A percentile compares a stretch with the other conserved stretches of the same genome.
Conservation (phyloP, 2,329 filamentous ascomycete species). For the Acrodontium crateriforme region DNA sequence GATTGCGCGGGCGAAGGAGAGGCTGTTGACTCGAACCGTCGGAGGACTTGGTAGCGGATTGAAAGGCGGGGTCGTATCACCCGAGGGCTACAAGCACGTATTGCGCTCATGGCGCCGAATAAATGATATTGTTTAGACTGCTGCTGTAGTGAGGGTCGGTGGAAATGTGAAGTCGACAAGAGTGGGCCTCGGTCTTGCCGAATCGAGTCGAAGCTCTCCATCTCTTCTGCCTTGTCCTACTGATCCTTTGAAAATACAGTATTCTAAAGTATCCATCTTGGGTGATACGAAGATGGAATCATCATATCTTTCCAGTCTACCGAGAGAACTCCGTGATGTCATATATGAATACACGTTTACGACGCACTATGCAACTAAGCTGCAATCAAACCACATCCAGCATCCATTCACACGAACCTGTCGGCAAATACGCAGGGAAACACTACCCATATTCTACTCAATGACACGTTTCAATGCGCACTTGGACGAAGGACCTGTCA, state of each 20-base stretch:
- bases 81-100: not conserved
- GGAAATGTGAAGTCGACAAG: too few species aligned
- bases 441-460: conserved; percentile 10
- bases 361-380: conserved; percentile 10
- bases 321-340: conserved; percentile 11
- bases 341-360: conserved; percentile 12
- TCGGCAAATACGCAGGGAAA: conserved; percentile 11
- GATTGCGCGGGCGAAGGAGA: too few species aligned
- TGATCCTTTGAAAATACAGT: too few species aligned
- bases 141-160: too few species aligned
- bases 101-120: conserved; percentile 1
- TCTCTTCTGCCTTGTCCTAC: too few species aligned
- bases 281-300: too few species aligned
- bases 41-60: not conserved
- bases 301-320: too few species aligned
- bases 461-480: conserved; percentile 15
- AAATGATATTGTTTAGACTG: too few species aligned
- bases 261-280: too few species aligned
- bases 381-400: conserved; percentile 6
- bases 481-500: conserved; percentile 13
- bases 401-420: conserved; percentile 11
- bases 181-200: too few species aligned
- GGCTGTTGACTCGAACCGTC: not conserved
- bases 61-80: not conserved
- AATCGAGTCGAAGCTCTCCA: too few species aligned